phyloP scores from a whole-genome alignment of 768 basidiomycete genomes.

The Russula foetens region DNA sequence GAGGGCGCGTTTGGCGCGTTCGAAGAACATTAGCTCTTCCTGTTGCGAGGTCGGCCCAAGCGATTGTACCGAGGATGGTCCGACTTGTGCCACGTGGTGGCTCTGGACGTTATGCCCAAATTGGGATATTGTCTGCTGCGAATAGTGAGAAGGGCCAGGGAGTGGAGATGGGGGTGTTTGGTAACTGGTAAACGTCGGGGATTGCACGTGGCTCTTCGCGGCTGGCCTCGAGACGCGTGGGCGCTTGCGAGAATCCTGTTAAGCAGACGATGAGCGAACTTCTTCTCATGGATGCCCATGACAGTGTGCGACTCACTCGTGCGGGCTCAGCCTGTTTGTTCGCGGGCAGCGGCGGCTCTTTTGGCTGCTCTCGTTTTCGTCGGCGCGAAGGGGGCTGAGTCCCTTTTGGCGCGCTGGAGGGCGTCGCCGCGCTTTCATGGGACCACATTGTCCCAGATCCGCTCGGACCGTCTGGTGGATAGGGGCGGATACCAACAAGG shows the following conservation, averaged over 20 bases:
- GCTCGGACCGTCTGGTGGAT: slow-evolving; percentile 33
- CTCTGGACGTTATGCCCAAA: slow-evolving; percentile 2
- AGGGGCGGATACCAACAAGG: slow-evolving; percentile 43
- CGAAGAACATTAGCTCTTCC: slow-evolving; percentile 90
- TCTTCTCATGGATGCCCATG: neutral
- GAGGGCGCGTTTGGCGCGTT: slow-evolving; percentile 76
- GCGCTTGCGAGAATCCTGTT: slow-evolving; percentile 19
- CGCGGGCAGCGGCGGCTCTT: slow-evolving; percentile 36
- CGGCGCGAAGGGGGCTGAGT: slow-evolving; percentile 30
- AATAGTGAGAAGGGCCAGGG: slow-evolving; percentile 10
- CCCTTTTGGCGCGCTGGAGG: slow-evolving; percentile 14
- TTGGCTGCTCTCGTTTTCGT: slow-evolving; percentile 41
- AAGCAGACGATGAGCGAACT: neutral
- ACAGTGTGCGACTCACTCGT: slow-evolving; percentile 6
- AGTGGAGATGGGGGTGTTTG: slow-evolving; percentile 17
- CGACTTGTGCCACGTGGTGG: slow-evolving; percentile 15
- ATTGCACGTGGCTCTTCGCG: slow-evolving; percentile 17
- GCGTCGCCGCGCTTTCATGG: slow-evolving; percentile 10
- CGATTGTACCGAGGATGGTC: slow-evolving; percentile 7
- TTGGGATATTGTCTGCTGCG: slow-evolving; percentile 9
- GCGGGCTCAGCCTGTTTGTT: slow-evolving; percentile 4
- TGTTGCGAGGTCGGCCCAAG: slow-evolving; percentile 29
- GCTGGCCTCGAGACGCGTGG: slow-evolving; percentile 13
- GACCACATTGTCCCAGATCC: slow-evolving; percentile 24
- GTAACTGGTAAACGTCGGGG: slow-evolving; percentile 19